Evolutionary conservation across 2,329 filamentous ascomycete genomes (phyloP).

Genomic region (Diaporthe vexans): DNA sequence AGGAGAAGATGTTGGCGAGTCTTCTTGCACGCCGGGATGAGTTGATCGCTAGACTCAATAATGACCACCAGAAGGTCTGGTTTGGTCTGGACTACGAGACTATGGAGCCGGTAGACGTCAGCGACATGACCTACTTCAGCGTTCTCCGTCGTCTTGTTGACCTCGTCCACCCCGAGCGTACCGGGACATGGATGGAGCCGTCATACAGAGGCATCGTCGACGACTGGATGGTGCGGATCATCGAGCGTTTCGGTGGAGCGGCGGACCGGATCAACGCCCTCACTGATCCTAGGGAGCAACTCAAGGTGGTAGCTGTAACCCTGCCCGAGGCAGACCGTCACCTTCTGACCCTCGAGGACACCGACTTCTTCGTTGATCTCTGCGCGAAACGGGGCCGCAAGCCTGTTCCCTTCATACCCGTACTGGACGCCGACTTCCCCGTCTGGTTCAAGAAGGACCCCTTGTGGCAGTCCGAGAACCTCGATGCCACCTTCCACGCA

Average conservation of each 20-base stretch:
- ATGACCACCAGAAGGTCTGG: slow-evolving; percentile 64
- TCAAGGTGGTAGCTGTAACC: slow-evolving; percentile 82
- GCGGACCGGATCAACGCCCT: slow-evolving; percentile 56
- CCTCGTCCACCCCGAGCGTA: slow-evolving; percentile 60
- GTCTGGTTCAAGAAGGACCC: slow-evolving; percentile 99
- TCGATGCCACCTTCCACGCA: slow-evolving; percentile 94
- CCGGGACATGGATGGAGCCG: slow-evolving; percentile 59
- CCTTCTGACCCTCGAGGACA: slow-evolving; percentile 97
- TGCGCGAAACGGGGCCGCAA: slow-evolving; percentile 95
- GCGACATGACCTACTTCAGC: slow-evolving; percentile 63
- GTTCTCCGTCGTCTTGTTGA: slow-evolving; percentile 60
- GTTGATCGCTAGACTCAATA: slow-evolving; percentile 61
- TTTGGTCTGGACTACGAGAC: slow-evolving; percentile 58
- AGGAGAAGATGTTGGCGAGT: slow-evolving; percentile 54
- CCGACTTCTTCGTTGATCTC: slow-evolving; percentile 94
- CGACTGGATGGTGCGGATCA: slow-evolving; percentile 47
- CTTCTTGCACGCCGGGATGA: slow-evolving; percentile 58
- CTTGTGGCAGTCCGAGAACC: slow-evolving; percentile 97
- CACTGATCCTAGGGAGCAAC: slow-evolving; percentile 80
- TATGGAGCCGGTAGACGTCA: slow-evolving; percentile 57
- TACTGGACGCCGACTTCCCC: slow-evolving; percentile 95
- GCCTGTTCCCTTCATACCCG: slow-evolving; percentile 94
- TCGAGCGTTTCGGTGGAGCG: slow-evolving; percentile 40
- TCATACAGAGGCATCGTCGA: slow-evolving; percentile 44
- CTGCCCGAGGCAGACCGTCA: slow-evolving; percentile 91